Conservation (phyloP, 1,139 yeast genomes). For the Debaryomyces sp. region DNA sequence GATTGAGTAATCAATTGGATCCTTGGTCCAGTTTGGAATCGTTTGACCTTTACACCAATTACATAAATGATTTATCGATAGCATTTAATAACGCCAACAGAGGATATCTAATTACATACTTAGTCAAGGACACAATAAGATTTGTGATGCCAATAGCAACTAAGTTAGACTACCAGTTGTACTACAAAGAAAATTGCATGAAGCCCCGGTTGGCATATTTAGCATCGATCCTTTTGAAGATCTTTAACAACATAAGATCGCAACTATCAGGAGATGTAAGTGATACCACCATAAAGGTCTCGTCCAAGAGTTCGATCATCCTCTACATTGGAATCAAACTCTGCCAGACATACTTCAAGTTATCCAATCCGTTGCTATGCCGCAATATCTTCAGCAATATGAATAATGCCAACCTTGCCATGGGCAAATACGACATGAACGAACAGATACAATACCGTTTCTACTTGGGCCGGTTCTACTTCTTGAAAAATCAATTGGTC, state of each 20-base stretch:
- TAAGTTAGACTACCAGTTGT: slow-evolving; percentile 50
- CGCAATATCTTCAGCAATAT: slow-evolving; percentile 77
- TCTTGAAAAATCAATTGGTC: slow-evolving; percentile 59
- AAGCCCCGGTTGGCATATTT: slow-evolving; percentile 55
- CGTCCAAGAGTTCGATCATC: slow-evolving; percentile 36
- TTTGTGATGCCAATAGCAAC: slow-evolving; percentile 53
- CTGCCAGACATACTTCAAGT: slow-evolving; percentile 63
- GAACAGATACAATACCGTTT: slow-evolving; percentile 69
- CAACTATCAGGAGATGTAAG: slow-evolving; percentile 51
- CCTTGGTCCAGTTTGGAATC: slow-evolving; percentile 60
- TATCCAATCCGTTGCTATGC: slow-evolving; percentile 68
- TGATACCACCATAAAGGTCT: slow-evolving; percentile 40
- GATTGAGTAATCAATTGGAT: slow-evolving; percentile 55
- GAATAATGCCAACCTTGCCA: slow-evolving; percentile 57
- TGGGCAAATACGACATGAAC: slow-evolving; percentile 46
- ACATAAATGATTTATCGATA: slow-evolving; percentile 54
- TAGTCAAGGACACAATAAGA: slow-evolving; percentile 45
- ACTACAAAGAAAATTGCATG: slow-evolving; percentile 40
- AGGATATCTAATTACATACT: slow-evolving; percentile 51
- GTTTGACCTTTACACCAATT: slow-evolving; percentile 59
- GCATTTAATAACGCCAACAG: slow-evolving; percentile 58
- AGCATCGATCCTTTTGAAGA: slow-evolving; percentile 59
- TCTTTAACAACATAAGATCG: slow-evolving; percentile 65
- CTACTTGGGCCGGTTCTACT: slow-evolving; percentile 65
- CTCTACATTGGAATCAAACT: slow-evolving; percentile 58